Base-by-base conservation (phyloP, 495 filamentous ascomycete species). In the Astrothelium subdiscretum region DNA sequence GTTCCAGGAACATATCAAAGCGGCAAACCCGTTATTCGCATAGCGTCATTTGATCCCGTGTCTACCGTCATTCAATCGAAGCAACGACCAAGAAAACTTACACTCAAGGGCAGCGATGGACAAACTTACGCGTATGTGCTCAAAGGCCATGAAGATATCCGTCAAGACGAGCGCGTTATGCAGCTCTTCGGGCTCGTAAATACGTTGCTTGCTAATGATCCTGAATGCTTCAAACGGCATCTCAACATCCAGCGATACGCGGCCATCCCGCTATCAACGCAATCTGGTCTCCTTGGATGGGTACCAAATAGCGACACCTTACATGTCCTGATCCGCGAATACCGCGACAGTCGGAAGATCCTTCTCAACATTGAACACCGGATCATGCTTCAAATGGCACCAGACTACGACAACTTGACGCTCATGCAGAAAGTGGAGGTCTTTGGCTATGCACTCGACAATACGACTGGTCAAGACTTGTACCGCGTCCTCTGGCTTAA, bases 361-460 rank as follows among this genome's bases (percentile, higher is more conserved):
- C 79, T 99, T 27, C 85, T 99, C 54, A 99, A 99, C 67, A 99
- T 99, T 64, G 94, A 99, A 74, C 94, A 99, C 69, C 87, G 94
- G 27, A 97, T 99, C 69, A 99, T 99, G 94, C 79, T 99, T 35
- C 94, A 99, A 72, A 99, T 99, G 94, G 94, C 94, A 13, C 95
- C 94, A 1, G 94, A 99, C 72, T 97, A 97, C 70, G 94, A 99
- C 66, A 96, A 95, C 66, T 83, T 99, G 15, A 96, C 94, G 0
- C 82, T 99, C 31, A 99, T 99, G 95, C 95, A 99, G 72, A 99
- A 99, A 76, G 95, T 97, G 2, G 94, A 99, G 71, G 94, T 99
- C 10, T 99, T 99, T 67, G 92, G 92, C 31, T 99, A 99, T 71
- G 94, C 94, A 11, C 83, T 99, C 65, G 94, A 99, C 78, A 99